Base-by-base conservation (phyloP, 495 filamentous ascomycete genomes). In the Neurospora sp. region DNA sequence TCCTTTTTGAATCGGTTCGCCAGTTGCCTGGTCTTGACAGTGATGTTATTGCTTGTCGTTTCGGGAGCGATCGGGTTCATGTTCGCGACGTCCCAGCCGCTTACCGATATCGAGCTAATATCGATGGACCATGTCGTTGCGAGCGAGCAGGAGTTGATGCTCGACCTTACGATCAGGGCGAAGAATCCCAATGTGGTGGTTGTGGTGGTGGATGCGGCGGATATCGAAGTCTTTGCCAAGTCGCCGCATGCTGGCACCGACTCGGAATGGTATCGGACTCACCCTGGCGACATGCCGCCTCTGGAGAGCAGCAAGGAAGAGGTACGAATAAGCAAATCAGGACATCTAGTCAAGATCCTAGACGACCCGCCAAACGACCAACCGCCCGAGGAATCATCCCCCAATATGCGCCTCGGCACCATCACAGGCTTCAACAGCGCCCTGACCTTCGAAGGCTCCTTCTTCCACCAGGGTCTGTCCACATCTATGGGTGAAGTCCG, bases 71-170 rank as follows among this genome's bases (percentile, higher is more conserved):
- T 94, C 22, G 93, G 91, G 16, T 97, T 98, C 81, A 86, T 98
- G 78, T 89, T 96, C 75, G 91, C 94, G 22, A 94, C 94, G 45
- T 96, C 94, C n/a, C 94, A 96, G 74, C 91, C 94, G 9, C 86
- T 99, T 12, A 82, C 89, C 48, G 89, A 92, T 61, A 91, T 98
- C 71, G 84, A 89, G 61, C 85, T 98, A 39, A 80, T 90, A 48
- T 89, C 90, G 45, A 92, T 99, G 74, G 88, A 90, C 75, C 94
- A 97, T 76, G 93, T 99, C 20, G 87, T 98, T 40, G 94, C 94
- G 7, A 97, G 93, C 74, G 91, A 97, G 78, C 92, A 97, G 80
- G 96, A 98, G 78, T 86, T 99, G 22, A 98, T 99, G 91, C 85
- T 99, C 74, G 95, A 99, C 77, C 84, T 98, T 9, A 89, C 91